Evolutionary conservation across 2,329 filamentous ascomycete genomes (phyloP).

Genomic region (Trichoderma sp.): DNA sequence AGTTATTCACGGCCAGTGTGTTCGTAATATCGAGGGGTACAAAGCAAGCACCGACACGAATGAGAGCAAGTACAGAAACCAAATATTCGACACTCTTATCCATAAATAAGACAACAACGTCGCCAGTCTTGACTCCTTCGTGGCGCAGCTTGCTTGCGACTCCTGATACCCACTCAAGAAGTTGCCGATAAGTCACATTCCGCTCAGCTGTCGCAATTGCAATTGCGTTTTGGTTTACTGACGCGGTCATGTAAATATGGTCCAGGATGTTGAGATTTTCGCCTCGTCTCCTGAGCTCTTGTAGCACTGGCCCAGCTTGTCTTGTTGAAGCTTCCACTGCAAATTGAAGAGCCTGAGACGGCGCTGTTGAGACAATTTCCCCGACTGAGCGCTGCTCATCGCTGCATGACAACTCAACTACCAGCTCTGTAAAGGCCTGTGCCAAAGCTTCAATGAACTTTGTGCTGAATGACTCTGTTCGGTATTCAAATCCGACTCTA

Average conservation of each 20-base stretch:
- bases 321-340: background rate
- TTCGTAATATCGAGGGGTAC: background rate
- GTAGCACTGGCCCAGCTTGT: background rate
- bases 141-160: background rate
- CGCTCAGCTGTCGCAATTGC: background rate
- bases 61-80: background rate
- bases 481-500: background rate
- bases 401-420: background rate
- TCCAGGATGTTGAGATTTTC: background rate
- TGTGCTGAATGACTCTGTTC: background rate
- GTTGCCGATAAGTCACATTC: background rate
- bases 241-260: background rate
- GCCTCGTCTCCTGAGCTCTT: background rate
- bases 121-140: background rate
- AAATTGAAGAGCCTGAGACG: background rate
- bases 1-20: background rate
- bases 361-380: background rate
- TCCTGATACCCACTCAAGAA: background rate
- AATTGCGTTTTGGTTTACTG: background rate
- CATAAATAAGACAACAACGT: background rate
- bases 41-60: background rate
- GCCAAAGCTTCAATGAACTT: background rate
- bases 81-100: background rate
- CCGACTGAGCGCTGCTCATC: background rate
- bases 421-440: background rate